Conservation (phyloP, 1,284 basidiomycete genomes). For the Melampsora allii-populina region DNA sequence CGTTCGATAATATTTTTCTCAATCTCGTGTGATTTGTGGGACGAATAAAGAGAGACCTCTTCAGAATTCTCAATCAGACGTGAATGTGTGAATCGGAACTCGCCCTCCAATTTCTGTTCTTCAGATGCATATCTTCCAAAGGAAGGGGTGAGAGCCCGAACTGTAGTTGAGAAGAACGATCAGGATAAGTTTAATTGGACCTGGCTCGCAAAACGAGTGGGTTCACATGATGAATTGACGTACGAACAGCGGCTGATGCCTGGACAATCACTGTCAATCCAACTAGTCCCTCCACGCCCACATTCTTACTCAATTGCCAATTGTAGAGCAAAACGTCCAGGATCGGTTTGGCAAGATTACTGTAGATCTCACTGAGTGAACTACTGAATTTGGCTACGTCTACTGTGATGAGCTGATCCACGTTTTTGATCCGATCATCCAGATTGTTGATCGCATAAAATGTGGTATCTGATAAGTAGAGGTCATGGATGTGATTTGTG, state of each 20-base stretch:
- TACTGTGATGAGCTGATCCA: conserved; percentile 95
- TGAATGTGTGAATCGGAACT: conserved; percentile 85
- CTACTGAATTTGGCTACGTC: conserved; percentile 92
- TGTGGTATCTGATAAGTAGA: conserved; percentile 73
- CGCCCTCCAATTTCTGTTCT: conserved; percentile 77
- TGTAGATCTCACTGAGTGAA: conserved; percentile 89
- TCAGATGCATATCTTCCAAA: conserved; percentile 83
- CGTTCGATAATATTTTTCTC: conserved; percentile 92
- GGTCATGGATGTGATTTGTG: conserved; percentile 74
- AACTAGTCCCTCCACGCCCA: conserved; percentile 89
- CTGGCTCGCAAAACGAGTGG: neutral
- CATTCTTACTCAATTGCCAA: conserved; percentile 87
- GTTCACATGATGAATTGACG: conserved; percentile 52
- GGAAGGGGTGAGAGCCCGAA: conserved; percentile 82
- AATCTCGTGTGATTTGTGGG: conserved; percentile 80
- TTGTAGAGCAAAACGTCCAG: conserved; percentile 88
- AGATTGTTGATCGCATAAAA: conserved; percentile 87
- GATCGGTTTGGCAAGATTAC: conserved; percentile 86
- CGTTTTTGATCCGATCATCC: conserved; percentile 93
- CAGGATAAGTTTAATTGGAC: neutral
- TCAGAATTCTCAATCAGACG: conserved; percentile 90
- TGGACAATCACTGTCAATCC: conserved; percentile 82
- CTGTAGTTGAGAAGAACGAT: conserved; percentile 54
- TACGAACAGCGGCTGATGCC: conserved; percentile 70
- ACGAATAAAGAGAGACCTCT: conserved; percentile 92